These are phyloP conservation scores for Tulasnella sp. DNA, from an alignment of 768 basidiomycete species.

Conservation along the genomic window DNA sequence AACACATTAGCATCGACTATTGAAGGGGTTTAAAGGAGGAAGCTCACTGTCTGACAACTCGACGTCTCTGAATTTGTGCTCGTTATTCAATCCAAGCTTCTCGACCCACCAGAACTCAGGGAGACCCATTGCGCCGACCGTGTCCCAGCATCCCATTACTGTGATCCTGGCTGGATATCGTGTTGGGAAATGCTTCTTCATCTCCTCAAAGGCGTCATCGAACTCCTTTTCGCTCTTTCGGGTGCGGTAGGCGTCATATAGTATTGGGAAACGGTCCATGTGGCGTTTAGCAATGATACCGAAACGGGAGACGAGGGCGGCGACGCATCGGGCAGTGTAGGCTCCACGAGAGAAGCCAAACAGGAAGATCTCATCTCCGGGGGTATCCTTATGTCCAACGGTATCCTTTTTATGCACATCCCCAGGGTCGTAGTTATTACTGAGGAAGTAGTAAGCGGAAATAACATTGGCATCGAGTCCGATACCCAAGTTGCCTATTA, in stretches of 20 bases:
- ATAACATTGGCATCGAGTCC: constrained; percentile 21
- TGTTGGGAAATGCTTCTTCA: too few species aligned
- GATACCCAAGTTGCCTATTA: constrained; percentile 48
- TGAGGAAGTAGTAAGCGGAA: constrained; percentile 10
- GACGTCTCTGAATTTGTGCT: not conserved
- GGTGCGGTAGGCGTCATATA: not conserved
- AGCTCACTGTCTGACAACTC: not conserved
- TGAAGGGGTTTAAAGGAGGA: too few species aligned
- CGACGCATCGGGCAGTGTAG: constrained; percentile 23
- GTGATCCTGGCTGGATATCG: constrained; percentile 29
- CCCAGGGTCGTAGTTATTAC: constrained; percentile 30
- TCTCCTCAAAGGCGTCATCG: too few species aligned
- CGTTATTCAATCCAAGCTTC: not conserved
- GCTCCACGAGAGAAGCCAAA: constrained; percentile 29
- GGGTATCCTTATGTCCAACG: constrained; percentile 6
- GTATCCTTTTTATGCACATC: too few species aligned
- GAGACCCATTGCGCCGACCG: constrained; percentile 53
- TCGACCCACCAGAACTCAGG: constrained; percentile 56
- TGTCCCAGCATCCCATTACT: constrained; percentile 64
- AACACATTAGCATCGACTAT: not conserved
- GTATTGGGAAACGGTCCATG: too few species aligned
- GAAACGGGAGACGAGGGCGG: constrained; percentile 5
- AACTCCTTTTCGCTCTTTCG: constrained; percentile 14
- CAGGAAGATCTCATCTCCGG: constrained; percentile 29
- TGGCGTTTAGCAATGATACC: not conserved